Base-by-base conservation (phyloP, 1,284 basidiomycete species). In the Stygiomarasmius scandens region DNA sequence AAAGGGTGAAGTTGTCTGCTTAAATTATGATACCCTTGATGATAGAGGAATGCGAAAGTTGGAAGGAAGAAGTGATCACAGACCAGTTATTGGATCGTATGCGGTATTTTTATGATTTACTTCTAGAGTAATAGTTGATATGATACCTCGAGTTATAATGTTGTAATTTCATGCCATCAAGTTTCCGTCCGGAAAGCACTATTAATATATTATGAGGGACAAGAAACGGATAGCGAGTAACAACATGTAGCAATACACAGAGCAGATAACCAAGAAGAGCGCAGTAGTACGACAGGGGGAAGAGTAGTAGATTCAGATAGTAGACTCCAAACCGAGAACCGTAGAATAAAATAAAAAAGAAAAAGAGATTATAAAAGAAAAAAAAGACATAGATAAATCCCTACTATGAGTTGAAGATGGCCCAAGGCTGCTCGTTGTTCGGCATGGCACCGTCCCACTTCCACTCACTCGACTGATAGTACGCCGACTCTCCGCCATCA, bases 11-110 rank as follows among this genome's bases (percentile, higher is more conserved):
- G 76, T 92, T 3, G 72, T 84, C 2, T 91, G 90, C 67, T 69
- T 93, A 12, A 75, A 75, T 46, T 94, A 94, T 68, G 75, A 80
- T 62, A 90, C 88, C 19, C 74, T 94, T 44, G 89, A 92, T 63
- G 92, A 94, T 67, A 77, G 77, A 27, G 85, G 79, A 10, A 93
- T 93, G 90, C 78, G 85, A 54, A 74, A 81, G 50, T 68, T 94
- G 32, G 88, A 90, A 68, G 92, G 86, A n/a, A 79, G 87, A 50
- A 90, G 87, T 62, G 89, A 91, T 68, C 89, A 91, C 66, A 73
- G 92, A 49, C 92, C 91, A 0, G 91, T 93, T 24, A 85, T 93
- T 62, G 89, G 89, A 59, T 80, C 82, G 25, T 92, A 88, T 67
- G 82, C 81, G 45, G 74, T 89, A 52, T 90, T 87, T 66, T 61